Base-by-base conservation (phyloP, 148 eudicot genomes). In the Diospyros kaki region DNA sequence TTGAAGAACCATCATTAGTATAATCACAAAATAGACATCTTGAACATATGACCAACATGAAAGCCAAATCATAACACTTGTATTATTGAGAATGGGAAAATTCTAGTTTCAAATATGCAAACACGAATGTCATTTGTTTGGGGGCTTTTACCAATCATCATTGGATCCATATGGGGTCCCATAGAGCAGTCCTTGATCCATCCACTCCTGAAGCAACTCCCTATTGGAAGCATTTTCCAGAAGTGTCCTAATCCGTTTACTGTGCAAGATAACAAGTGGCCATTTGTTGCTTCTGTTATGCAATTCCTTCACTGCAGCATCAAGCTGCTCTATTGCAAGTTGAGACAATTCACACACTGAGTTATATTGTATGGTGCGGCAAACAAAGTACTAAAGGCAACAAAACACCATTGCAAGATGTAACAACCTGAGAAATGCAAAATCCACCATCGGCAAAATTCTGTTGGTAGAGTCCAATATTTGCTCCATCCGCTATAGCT, bases 141-240 rank as follows among this genome's bases (percentile, higher is more conserved):
- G 28, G 66, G 66, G 64, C 18, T 50, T 80, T 69, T 80, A 94
- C 98, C 98, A 95, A 68, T 95, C 98, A 83, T 95, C 98, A 81
- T 95, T 92, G 52, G 98, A 95, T 77, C 98, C 97, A 80, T 75
- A 77, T 46, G 98, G 98, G 60, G 98, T 95, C 77, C 87, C 89
- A 81, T 90, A 92, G 8, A 95, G 85, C 66, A 83, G 78, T 68
- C 90, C 90, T 75, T 79, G 73, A 70, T 83, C 83, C 42, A 77
- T 82, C 94, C 95, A 92, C 74, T 90, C 87, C 45, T 92, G 86
- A 50, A 95, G 75, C 45, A 92, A 66, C 81, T 82, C 88, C 67
- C 86, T 85, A 71, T 78, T 75, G 40, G 83, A 71, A 73, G 94
- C 85, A 75, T 87, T 83, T 59, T 81, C 88, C 41, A 81, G 84